Percentiles rank a stretch among this genome's conserved stretches.
Evolutionary conservation across 2,329 filamentous ascomycete genomes (phyloP).

Genomic region (Beauveria medogensis): DNA sequence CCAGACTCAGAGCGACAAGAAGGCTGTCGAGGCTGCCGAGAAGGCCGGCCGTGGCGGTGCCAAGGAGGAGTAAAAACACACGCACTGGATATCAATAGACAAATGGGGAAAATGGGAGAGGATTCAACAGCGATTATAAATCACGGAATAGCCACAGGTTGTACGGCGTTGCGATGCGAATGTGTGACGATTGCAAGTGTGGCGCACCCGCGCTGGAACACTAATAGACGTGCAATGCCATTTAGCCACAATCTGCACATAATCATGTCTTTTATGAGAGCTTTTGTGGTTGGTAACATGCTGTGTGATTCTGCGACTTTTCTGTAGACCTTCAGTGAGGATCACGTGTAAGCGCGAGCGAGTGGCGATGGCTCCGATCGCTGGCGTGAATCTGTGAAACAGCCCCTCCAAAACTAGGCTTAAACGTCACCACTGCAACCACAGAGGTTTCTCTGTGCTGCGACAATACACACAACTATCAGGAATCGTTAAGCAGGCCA

Average conservation of each 20-base stretch:
- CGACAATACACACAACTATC: neutral
- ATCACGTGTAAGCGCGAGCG: constrained; percentile 4
- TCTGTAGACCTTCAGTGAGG: neutral
- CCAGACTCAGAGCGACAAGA: constrained; percentile 84
- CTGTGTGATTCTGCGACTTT: neutral
- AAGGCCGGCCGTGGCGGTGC: constrained; percentile 62
- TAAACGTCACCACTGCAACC: neutral
- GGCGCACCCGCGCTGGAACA: constrained; percentile 1
- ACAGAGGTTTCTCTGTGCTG: neutral
- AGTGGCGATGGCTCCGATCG: neutral
- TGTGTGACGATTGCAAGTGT: neutral
- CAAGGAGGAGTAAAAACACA: constrained; percentile 56
- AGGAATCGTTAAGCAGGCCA: neutral
- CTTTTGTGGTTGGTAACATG: neutral
- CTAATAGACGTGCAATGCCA: neutral
- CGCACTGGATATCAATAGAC: neutral
- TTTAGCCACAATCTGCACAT: neutral
- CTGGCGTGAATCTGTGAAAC: neutral
- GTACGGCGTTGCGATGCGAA: neutral
- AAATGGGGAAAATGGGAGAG: neutral
- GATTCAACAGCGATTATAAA: neutral
- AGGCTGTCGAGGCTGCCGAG: constrained; percentile 73
- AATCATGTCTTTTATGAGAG: neutral
- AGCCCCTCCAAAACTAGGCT: constrained; percentile 18
- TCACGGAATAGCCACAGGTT: neutral